Evolutionary conservation across 2,329 filamentous ascomycete genomes (phyloP), one percentile per base, ranked within the genome.

Genomic region (Periglandula ipomoeae): DNA sequence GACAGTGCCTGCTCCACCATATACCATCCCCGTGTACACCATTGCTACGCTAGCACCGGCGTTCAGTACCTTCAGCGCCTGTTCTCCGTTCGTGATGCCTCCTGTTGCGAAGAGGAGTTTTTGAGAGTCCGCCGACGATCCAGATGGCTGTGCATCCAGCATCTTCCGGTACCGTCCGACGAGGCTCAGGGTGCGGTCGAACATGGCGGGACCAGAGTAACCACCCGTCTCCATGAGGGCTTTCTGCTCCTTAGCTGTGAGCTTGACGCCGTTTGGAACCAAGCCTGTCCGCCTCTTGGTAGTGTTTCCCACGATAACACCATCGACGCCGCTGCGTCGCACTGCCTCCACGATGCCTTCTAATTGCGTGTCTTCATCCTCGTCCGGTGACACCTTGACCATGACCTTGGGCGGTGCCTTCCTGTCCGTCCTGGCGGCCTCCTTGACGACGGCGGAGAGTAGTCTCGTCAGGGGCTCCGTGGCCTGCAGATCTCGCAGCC

Each of bases 371-470:
- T 89, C 82, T 19, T 85, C 81, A 63, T 96, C 89, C 69, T 97
- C 93, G 58, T 98, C 93, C 0, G 93, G 93, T 51, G 88, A 95
- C 19, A 98, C 91, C 72, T 98, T 98, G 59, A 98, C 93, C 88
- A 98, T 95, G 50, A 98, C 88, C 54, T 61, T 63, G 46, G 68
- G 68, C 60, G 84, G 87, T 1, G 75, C 79, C 63, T 80, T 85
- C 56, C 90, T 76, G 24, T 85, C 74, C 11, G 85, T 77, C 53
- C 73, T 72, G 56, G 78, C 72, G 1, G 89, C 89, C 48, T 91
- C 87, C 15, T 80, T 74, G 2, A 97, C 91, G 0, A 97, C 91
- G 1, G 87, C 87, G 9, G 75, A 79, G 37, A 98, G 71, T 42
- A 98, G 84, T 38, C 79, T 73, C 2, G 89, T 91, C 49, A 98